phyloP scores from a whole-genome alignment of 2,329 filamentous ascomycete species.

The Orbilia javanica region DNA sequence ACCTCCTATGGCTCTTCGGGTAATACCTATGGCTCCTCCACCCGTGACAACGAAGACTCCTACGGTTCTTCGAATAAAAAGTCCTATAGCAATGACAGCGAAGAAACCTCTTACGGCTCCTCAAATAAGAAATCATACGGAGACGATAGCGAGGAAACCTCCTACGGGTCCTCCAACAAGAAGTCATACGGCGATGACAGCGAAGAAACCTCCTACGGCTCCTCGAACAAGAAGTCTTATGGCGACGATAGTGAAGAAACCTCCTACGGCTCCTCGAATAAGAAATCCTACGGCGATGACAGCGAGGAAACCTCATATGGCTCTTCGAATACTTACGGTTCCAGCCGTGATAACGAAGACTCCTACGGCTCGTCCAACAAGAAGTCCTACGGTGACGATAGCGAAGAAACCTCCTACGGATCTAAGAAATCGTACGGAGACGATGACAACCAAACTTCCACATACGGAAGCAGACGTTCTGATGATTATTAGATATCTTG shows the following conservation, averaged over 20 bases:
- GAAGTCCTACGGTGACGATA: background rate
- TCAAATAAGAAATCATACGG: conserved; percentile 21
- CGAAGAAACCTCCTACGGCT: conserved; percentile 38
- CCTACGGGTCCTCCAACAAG: conserved; percentile 14
- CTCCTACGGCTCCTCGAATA: conserved; percentile 5
- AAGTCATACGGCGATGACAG: conserved; percentile 58
- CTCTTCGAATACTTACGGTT: too few relatives aligned
- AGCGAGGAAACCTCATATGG: too few relatives aligned
- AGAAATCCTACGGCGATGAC: conserved; percentile 15
- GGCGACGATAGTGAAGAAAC: conserved; percentile 1
- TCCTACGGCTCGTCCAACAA: conserved; percentile 5
- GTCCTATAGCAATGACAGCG: background rate
- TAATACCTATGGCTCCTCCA: conserved; percentile 1
- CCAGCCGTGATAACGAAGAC: conserved; percentile 1
- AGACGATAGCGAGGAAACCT: background rate
- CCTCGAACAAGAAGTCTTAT: background rate
- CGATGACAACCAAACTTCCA: conserved; percentile 10
- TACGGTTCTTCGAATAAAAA: conserved; percentile 22
- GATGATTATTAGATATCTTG: conserved; percentile 24
- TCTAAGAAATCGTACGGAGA: conserved; percentile 48
- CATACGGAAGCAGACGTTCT: background rate
- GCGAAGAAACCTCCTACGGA: background rate
- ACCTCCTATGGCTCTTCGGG: conserved; percentile 19
- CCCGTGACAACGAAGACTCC: conserved; percentile 41
- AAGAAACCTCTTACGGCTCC: conserved; percentile 25